Base-by-base conservation (phyloP, 768 basidiomycete genomes). In the Termitomyces eurrhizus region DNA sequence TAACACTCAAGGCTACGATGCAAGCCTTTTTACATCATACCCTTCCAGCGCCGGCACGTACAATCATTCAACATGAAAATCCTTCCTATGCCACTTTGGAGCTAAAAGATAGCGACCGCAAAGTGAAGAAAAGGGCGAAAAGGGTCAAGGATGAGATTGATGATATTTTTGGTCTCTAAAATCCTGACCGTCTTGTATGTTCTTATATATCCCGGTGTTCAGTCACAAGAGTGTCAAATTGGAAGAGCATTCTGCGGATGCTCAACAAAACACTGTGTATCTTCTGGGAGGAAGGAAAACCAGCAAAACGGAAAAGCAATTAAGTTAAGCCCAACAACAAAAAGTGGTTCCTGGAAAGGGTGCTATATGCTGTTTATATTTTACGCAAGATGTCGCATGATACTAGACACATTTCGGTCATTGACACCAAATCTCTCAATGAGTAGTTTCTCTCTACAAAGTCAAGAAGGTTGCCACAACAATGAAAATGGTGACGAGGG, bases 121-220 rank as follows among this genome's bases (percentile, higher is more conserved):
- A 42, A 16, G 6, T 14, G 57, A 78, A 74, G 63, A 75, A 72
- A 60, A 77, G 75, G 64, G 77, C 72, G 62, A 81, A 75, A 68
- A 72, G 69, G 60, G 71, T 69, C 46, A 73, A 65, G 57, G 80
- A 89, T 64, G 88, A 88, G 66, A 89, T 89, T 41, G 88, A 89
- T 63, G 81, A 80, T n/a, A 88, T 89, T 24, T 89, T 89, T 68
- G 83, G 80, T 0, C 77, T 72, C 57, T 75, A 61, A 62, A n/a
- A 33, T 50, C 21, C 13, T 26, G 14, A 36, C 39, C 14, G 49
- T 39, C 29, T 41, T 32, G 6, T 13, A 13, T 50, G 18, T 41
- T 21, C 14, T 45, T 7, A 2, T 4, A 57, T 12, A 9, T 26
- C 14, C 9, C 6, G 18, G 46, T 13, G 13, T 21, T 33, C 32